These are phyloP conservation scores for Melanogaster broomeanus DNA, from an alignment of 768 basidiomycete species.

Conservation along the genomic window DNA sequence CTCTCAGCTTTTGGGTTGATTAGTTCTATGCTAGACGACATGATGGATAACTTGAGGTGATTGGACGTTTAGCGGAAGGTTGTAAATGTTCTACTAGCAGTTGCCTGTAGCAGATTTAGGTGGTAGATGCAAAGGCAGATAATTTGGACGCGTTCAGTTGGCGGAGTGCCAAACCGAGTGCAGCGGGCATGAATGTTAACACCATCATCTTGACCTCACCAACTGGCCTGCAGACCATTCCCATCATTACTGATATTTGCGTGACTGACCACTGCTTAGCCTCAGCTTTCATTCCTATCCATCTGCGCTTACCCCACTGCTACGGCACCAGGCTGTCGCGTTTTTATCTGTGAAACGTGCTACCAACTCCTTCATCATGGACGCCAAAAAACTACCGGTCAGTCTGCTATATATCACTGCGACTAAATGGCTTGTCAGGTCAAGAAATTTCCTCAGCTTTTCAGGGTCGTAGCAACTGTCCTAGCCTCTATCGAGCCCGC, in stretches of 20 bases:
- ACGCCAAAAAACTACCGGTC: conserved; percentile 21
- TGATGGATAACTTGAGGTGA: conserved; percentile 32
- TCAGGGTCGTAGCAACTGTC: conserved; percentile 2
- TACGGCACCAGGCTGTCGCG: conserved; percentile 36
- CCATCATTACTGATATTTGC: conserved; percentile 24
- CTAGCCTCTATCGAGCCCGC: conserved; percentile 4
- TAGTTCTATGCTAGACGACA: conserved; percentile 85
- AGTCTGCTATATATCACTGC: conserved; percentile 28
- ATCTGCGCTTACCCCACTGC: conserved; percentile 25
- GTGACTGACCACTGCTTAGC: not conserved
- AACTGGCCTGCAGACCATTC: conserved; percentile 15
- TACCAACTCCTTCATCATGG: conserved; percentile 8
- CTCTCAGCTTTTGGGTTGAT: conserved; percentile 98
- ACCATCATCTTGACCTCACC: conserved; percentile 30
- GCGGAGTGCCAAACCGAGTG: conserved; percentile 36
- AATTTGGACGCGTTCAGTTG: conserved; percentile 8
- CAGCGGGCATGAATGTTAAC: conserved; percentile 26
- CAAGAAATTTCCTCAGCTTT: conserved; percentile 15
- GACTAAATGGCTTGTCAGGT: conserved; percentile 10
- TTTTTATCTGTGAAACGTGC: conserved; percentile 32
- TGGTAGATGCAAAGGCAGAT: not conserved
- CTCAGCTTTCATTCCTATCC: not conserved
- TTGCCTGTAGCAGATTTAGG: conserved; percentile 8
- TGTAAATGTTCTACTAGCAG: conserved; percentile 14
- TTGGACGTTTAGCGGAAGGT: conserved; percentile 16